These are phyloP conservation scores for Keqinozyma sinolaborantium DNA, from an alignment of 1,139 yeast genomes.

Conservation along the genomic window DNA sequence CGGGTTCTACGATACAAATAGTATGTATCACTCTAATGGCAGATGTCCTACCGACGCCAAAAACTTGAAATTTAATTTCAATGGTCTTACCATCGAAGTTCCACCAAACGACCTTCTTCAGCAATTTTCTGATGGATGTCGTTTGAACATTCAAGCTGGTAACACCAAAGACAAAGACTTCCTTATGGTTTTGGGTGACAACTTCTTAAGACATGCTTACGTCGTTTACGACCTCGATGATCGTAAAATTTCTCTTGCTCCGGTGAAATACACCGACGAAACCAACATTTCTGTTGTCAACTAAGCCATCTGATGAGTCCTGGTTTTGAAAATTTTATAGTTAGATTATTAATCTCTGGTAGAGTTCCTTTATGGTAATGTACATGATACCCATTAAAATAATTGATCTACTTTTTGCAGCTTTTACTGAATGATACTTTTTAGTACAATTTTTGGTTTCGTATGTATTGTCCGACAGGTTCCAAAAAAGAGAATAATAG, in stretches of 20 bases:
- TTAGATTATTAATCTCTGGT: too few species aligned
- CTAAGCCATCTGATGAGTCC: conserved; percentile 1
- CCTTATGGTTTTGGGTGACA: conserved; percentile 56
- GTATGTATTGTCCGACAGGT: too few species aligned
- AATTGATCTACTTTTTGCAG: too few species aligned
- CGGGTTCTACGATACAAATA: too few species aligned
- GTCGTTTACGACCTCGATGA: conserved; percentile 71
- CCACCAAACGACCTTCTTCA: conserved; percentile 19
- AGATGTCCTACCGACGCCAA: too few species aligned
- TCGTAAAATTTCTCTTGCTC: conserved; percentile 61
- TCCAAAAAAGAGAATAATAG: too few species aligned
- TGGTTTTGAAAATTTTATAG: not conserved
- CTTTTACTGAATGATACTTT: too few species aligned
- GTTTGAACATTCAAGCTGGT: conserved; percentile 12
- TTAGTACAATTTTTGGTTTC: too few species aligned
- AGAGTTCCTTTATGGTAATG: too few species aligned
- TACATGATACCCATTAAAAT: too few species aligned
- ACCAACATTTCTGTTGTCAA: not conserved
- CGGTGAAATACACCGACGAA: conserved; percentile 36
- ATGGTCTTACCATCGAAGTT: conserved; percentile 30
- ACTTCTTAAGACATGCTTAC: conserved; percentile 66
- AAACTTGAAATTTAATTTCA: conserved; percentile 21
- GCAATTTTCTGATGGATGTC: conserved; percentile 7
- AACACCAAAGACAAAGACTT: conserved; percentile 7
- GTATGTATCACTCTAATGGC: too few species aligned